phyloP scores from a whole-genome alignment of 441 rosid species.

The Macaranga tanarius region DNA sequence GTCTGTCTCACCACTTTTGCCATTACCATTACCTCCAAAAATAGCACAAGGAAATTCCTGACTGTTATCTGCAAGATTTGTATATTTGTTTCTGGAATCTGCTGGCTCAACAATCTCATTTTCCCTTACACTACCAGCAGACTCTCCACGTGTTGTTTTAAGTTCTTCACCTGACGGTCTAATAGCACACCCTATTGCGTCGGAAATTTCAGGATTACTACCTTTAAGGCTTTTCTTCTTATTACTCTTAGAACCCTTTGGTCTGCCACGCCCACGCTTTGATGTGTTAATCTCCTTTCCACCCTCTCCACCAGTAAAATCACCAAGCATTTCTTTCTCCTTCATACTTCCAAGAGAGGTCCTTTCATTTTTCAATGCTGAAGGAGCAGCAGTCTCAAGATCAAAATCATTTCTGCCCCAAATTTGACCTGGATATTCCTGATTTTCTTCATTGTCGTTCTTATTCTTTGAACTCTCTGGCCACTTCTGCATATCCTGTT shows the following conservation, averaged over 20 bases:
- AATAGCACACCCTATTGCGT: not conserved
- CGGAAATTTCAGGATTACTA: slow-evolving; percentile 3
- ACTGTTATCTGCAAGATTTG: not conserved
- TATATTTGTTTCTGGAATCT: not conserved
- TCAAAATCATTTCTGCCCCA: slow-evolving; percentile 1
- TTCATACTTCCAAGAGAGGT: slow-evolving; percentile 4
- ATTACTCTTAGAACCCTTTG: slow-evolving; percentile 26
- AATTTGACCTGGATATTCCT: slow-evolving; percentile 7
- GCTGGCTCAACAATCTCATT: not conserved
- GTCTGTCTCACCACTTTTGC: not conserved
- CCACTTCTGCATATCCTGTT: slow-evolving; percentile 7
- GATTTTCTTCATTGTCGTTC: not conserved
- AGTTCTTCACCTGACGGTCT: slow-evolving; percentile 1
- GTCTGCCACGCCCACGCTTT: slow-evolving; percentile 28
- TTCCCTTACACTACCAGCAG: not conserved
- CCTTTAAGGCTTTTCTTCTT: slow-evolving; percentile 12
- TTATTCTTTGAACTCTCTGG: not conserved
- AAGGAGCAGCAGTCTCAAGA: not conserved
- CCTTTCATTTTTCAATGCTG: slow-evolving; percentile 14
- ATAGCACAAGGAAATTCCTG: not conserved
- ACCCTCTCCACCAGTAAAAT: slow-evolving; percentile 1
- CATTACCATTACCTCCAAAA: not conserved
- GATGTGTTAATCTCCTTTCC: slow-evolving; percentile 6
- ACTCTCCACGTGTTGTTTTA: not conserved
- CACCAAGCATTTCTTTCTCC: slow-evolving; percentile 14